Percentiles rank a stretch among this genome's conserved stretches.
These are phyloP conservation scores for Termitomyces sp. DNA, from an alignment of 768 basidiomycete genomes.

Conservation along the genomic window DNA sequence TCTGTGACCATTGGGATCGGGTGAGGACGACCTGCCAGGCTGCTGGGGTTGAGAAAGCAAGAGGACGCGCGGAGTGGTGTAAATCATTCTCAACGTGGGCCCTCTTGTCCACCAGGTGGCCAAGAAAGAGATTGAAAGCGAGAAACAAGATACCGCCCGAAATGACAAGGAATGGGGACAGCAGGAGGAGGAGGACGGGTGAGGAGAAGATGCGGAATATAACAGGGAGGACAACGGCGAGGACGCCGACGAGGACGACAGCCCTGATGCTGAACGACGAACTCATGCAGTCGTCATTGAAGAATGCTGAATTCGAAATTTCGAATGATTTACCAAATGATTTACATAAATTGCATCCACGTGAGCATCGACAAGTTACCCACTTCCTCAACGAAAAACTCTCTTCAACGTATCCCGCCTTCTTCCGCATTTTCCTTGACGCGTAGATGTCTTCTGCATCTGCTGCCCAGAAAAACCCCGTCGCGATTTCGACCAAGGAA, in stretches of 20 bases:
- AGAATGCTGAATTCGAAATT: no score
- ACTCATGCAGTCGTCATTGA: constrained; percentile 25
- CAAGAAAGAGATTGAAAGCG: constrained; percentile 50
- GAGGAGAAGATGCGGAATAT: constrained; percentile 58
- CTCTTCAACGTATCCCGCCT: neutral
- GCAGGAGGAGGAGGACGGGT: constrained; percentile 58
- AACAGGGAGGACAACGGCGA: constrained; percentile 56
- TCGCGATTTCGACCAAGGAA: constrained; percentile 62
- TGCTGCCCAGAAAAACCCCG: constrained; percentile 13
- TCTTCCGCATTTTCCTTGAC: neutral
- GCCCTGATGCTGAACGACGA: constrained; percentile 43
- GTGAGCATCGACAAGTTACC: constrained; percentile 7
- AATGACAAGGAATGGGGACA: constrained; percentile 57
- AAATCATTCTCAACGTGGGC: constrained; percentile 33
- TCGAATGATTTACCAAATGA: no score
- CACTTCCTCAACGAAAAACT: neutral
- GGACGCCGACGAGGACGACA: constrained; percentile 53
- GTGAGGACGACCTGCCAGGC: constrained; percentile 92
- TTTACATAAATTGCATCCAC: no score
- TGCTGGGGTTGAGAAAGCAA: constrained; percentile 88
- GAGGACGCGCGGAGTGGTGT: constrained; percentile 62
- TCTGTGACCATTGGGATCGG: constrained; percentile 87
- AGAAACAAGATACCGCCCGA: constrained; percentile 49
- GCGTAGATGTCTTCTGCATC: constrained; percentile 12
- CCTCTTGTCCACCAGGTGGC: constrained; percentile 53